These are phyloP conservation scores for Phytophthora aleatoria DNA, from an alignment of 352 stramenopile genomes.

Conservation along the genomic window DNA sequence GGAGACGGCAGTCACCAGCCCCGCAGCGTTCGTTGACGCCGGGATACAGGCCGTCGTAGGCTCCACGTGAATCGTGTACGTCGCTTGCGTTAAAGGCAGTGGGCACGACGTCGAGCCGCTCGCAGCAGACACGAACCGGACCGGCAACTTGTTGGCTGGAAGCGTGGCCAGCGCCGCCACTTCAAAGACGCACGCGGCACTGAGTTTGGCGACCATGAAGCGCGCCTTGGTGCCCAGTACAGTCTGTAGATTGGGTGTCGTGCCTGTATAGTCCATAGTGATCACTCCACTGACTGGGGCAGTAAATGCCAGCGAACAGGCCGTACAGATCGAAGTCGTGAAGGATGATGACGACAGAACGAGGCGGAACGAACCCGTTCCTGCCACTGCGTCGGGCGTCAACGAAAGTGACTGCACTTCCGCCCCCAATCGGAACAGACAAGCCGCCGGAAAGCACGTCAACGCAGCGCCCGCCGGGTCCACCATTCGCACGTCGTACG, in stretches of 20 bases:
- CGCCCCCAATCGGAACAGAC: slow-evolving; percentile 90
- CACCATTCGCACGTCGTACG: slow-evolving; percentile 64
- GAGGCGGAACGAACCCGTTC: slow-evolving; percentile 72
- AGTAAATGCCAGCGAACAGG: slow-evolving; percentile 48
- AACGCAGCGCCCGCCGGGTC: slow-evolving; percentile 23
- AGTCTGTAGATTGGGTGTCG: slow-evolving; percentile 60
- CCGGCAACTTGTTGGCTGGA: slow-evolving; percentile 40
- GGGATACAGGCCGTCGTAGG: slow-evolving; percentile 57
- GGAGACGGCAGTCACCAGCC: slow-evolving; percentile 40
- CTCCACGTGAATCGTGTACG: slow-evolving; percentile 58
- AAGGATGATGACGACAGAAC: slow-evolving; percentile 53
- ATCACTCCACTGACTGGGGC: slow-evolving; percentile 7
- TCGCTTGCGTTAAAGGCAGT: slow-evolving; percentile 40
- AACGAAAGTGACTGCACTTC: slow-evolving; percentile 92
- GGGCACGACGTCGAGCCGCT: slow-evolving; percentile 30
- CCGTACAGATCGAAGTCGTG: slow-evolving; percentile 37
- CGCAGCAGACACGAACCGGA: slow-evolving; percentile 34
- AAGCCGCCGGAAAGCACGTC: slow-evolving; percentile 51
- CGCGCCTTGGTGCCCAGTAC: slow-evolving; percentile 78
- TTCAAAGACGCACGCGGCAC: slow-evolving; percentile 59
- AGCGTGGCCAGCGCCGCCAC: slow-evolving; percentile 45
- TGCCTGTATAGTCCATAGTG: slow-evolving; percentile 74
- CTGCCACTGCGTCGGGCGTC: slow-evolving; percentile 47
- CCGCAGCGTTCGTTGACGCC: slow-evolving; percentile 30
- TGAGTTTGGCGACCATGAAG: slow-evolving; percentile 59